Percentiles rank a stretch among this genome's conserved stretches.
phyloP scores from a whole-genome alignment of 352 stramenopile genomes.

The Pythium sukuiense region DNA sequence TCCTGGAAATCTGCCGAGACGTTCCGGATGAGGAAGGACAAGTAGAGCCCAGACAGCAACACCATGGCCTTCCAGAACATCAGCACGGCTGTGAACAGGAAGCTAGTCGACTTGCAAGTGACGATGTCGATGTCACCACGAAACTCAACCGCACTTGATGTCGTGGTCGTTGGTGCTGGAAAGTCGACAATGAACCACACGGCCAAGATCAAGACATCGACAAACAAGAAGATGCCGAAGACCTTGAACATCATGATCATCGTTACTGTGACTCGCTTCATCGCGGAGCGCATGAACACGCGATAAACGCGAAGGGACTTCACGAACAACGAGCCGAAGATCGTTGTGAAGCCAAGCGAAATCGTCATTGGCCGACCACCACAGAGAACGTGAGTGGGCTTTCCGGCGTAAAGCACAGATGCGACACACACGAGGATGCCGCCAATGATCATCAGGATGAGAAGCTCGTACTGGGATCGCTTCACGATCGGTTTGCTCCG shows the following conservation, averaged over 20 bases:
- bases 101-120: conserved; percentile 26
- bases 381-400: conserved; percentile 39
- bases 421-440: conserved; percentile 48
- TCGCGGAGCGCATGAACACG: conserved; percentile 25
- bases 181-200: conserved; percentile 30
- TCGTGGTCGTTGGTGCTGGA: conserved; percentile 37
- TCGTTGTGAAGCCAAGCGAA: conserved; percentile 29
- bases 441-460: conserved; percentile 52
- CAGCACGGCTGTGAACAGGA: conserved; percentile 27
- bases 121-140: conserved; percentile 10
- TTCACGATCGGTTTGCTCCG: conserved; percentile 51
- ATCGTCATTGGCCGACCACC: conserved; percentile 26
- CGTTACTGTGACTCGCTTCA: conserved; percentile 28
- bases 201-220: conserved; percentile 28
- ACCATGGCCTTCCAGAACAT: conserved; percentile 35
- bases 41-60: conserved; percentile 16
- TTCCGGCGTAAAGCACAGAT: conserved; percentile 39
- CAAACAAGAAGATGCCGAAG: conserved; percentile 14
- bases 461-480: conserved; percentile 69
- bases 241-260: conserved; percentile 25
- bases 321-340: conserved; percentile 30
- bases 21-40: conserved; percentile 25
- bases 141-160: neutral
- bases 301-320: conserved; percentile 38
- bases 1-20: conserved; percentile 27